phyloP scores from a whole-genome alignment of 352 stramenopile genomes.

The Pelagophyceae sp. region DNA sequence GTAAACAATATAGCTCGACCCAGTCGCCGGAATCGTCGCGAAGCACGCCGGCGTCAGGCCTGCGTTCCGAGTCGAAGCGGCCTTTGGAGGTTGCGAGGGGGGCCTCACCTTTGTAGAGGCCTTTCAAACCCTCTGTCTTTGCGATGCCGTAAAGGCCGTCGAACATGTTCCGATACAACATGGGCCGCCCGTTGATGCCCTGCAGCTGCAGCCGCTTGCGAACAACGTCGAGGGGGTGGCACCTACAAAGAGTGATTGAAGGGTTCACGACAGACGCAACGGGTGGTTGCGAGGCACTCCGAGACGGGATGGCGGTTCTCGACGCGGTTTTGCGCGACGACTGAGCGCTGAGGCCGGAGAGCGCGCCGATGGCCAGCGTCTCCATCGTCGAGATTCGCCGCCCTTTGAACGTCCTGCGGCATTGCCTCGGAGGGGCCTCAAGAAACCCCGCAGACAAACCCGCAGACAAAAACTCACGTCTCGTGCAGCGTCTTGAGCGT shows the following conservation, averaged over 20 bases:
- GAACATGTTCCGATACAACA: conserved; percentile 36
- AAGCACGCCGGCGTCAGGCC: conserved; percentile 37
- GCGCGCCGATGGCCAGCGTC: not conserved
- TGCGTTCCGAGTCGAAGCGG: too few relatives aligned
- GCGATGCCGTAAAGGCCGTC: conserved; percentile 31
- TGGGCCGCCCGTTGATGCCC: conserved; percentile 27
- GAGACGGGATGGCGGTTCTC: too few relatives aligned
- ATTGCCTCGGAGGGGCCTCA: too few relatives aligned
- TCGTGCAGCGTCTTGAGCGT: conserved; percentile 24
- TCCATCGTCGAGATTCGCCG: not conserved
- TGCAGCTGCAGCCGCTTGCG: conserved; percentile 37
- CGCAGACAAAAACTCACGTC: not conserved
- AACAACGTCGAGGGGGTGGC: conserved; percentile 40
- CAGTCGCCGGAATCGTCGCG: conserved; percentile 39
- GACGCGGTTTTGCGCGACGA: too few relatives aligned
- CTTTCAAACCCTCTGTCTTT: conserved; percentile 33
- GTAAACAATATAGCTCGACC: conserved; percentile 39
- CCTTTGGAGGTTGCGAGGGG: too few relatives aligned
- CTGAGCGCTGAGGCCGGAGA: not conserved
- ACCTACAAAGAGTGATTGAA: too few relatives aligned
- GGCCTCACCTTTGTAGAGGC: conserved; percentile 39
- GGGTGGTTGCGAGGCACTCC: too few relatives aligned
- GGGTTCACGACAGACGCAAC: too few relatives aligned
- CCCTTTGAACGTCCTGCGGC: not conserved
- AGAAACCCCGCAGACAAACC: too few relatives aligned